phyloP scores from a whole-genome alignment of 176 grass and related monocot genomes.

The Cocos nucifera region DNA sequence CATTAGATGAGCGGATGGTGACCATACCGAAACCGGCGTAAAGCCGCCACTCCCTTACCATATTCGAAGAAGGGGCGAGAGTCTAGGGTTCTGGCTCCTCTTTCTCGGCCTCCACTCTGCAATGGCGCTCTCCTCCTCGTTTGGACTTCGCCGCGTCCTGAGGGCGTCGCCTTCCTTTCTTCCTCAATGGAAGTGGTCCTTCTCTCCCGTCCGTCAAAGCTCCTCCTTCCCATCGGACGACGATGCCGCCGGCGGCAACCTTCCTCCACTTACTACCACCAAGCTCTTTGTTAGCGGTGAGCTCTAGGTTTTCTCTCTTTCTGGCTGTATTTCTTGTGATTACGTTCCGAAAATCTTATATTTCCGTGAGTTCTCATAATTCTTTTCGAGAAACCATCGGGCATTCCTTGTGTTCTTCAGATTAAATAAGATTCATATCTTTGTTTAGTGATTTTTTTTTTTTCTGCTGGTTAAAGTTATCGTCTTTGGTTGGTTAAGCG shows the following conservation, averaged over 20 bases:
- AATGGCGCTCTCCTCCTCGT: conserved; percentile 38
- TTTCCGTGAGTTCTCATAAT: not conserved
- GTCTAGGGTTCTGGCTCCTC: conserved; percentile 4
- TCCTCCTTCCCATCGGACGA: conserved; percentile 38
- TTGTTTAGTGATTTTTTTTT: too few relatives aligned
- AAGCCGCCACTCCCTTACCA: too few relatives aligned
- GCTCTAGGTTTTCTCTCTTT: not conserved
- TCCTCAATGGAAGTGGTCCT: not conserved
- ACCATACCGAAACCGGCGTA: too few relatives aligned
- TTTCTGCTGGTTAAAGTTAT: too few relatives aligned
- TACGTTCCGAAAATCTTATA: not conserved
- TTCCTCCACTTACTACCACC: conserved; percentile 68
- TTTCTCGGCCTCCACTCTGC: not conserved
- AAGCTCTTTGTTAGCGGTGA: conserved; percentile 92
- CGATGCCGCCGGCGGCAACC: conserved; percentile 32
- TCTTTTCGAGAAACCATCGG: not conserved
- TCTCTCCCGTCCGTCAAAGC: conserved; percentile 4
- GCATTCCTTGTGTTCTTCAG: not conserved
- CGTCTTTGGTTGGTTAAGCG: too few relatives aligned
- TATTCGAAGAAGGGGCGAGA: too few relatives aligned
- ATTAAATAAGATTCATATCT: too few relatives aligned
- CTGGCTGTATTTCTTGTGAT: not conserved
- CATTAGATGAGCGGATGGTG: too few relatives aligned
- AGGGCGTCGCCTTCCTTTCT: conserved; percentile 28
- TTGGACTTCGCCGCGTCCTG: conserved; percentile 33